Evolutionary conservation across 2,329 filamentous ascomycete genomes (phyloP).

Genomic region (Sclerotinia glacialis): DNA sequence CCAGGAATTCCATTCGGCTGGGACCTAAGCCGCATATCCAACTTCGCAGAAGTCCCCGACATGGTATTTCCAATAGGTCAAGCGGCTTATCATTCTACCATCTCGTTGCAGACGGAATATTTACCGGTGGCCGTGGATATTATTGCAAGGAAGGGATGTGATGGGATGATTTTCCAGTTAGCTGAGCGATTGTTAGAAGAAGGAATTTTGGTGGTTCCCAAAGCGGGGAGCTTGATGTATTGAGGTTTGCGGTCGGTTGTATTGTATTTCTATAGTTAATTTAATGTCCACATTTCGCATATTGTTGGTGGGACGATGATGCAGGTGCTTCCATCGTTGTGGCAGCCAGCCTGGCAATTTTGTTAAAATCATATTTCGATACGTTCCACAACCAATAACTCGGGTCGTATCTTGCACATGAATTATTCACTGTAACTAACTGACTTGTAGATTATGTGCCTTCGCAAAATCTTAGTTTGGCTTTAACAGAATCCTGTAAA

Average conservation of each 20-base stretch:
- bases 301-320: not conserved
- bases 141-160: constrained; percentile 58
- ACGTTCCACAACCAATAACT: too few relatives aligned
- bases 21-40: constrained; percentile 43
- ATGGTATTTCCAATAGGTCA: constrained; percentile 44
- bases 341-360: not conserved
- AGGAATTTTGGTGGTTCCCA: constrained; percentile 48
- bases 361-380: not conserved
- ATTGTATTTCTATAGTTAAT: not conserved
- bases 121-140: constrained; percentile 58
- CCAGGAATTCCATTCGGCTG: constrained; percentile 51
- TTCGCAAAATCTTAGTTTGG: not conserved
- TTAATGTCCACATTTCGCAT: not conserved
- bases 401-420: not conserved
- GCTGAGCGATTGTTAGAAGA: constrained; percentile 50
- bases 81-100: constrained; percentile 46
- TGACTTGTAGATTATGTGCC: not conserved
- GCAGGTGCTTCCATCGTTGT: not conserved
- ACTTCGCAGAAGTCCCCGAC: constrained; percentile 48
- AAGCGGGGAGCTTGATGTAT: constrained; percentile 42
- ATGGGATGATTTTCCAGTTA: constrained; percentile 55
- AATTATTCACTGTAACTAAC: too few relatives aligned
- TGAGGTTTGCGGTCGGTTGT: not conserved
- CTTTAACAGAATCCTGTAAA: not conserved
- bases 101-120: constrained; percentile 49